These are phyloP conservation scores for Lomentospora prolificans DNA, from an alignment of 2,329 filamentous ascomycete species.

Conservation along the genomic window DNA sequence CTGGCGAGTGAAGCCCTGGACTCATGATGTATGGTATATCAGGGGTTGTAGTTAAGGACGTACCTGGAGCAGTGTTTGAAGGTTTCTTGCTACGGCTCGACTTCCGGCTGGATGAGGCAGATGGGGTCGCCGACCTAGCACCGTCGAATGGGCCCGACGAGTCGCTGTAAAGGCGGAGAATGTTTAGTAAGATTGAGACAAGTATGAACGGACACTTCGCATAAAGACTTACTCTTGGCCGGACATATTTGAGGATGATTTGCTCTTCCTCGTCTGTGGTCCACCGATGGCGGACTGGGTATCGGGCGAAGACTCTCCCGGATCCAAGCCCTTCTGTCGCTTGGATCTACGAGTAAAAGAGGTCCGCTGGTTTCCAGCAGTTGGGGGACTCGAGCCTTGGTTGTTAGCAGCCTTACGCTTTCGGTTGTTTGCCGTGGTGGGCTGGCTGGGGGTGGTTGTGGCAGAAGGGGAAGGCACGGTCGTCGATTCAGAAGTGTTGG, in stretches of 20 bases:
- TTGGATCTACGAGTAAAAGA: conserved; percentile 16
- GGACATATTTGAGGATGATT: conserved; percentile 59
- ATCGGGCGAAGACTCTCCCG: conserved; percentile 9
- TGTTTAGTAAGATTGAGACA: background rate
- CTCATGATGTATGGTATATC: background rate
- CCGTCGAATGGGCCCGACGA: background rate
- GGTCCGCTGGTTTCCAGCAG: conserved; percentile 19
- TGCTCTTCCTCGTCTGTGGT: conserved; percentile 18
- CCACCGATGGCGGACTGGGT: conserved; percentile 4
- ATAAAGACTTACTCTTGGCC: conserved; percentile 55
- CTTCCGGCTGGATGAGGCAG: conserved; percentile 61
- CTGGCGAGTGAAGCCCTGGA: background rate
- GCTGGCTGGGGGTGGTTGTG: conserved; percentile 23
- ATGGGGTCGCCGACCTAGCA: conserved; percentile 22
- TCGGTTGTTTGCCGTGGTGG: conserved; percentile 41
- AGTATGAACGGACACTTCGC: background rate
- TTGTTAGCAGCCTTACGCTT: conserved; percentile 64
- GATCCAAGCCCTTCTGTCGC: conserved; percentile 15
- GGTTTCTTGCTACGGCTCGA: conserved; percentile 62
- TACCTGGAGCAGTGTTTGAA: conserved; percentile 26
- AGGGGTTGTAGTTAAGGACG: background rate
- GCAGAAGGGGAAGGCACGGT: conserved; percentile 29
- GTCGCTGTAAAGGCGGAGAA: background rate
- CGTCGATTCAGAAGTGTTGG: conserved; percentile 27
- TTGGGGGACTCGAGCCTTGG: conserved; percentile 37